Evolutionary conservation across 345 rosid genomes (phyloP).

Genomic region (Leavenworthia alabamica): DNA sequence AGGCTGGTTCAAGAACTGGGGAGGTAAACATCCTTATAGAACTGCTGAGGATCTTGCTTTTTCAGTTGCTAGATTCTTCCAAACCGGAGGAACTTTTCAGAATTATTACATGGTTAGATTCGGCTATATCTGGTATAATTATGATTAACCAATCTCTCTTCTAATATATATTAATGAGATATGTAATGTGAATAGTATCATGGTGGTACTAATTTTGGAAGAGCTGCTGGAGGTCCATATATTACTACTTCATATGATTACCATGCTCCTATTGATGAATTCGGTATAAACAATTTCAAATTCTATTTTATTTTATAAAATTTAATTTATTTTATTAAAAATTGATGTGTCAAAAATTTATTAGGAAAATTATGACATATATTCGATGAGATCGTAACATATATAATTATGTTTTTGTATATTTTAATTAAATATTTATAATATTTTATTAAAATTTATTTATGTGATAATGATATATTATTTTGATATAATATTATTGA

Average conservation of each 20-base stretch:
- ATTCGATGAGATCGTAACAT: too few species aligned
- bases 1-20: conserved; percentile 65
- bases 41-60: conserved; percentile 59
- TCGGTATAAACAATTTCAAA: conserved; percentile 26
- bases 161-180: not conserved
- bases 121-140: not conserved
- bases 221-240: conserved; percentile 59
- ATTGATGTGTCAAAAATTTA: too few species aligned
- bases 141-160: not conserved
- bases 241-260: conserved; percentile 59
- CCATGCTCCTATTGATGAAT: conserved; percentile 59
- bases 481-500: too few species aligned
- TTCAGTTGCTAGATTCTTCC: conserved; percentile 51
- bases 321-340: too few species aligned
- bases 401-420: too few species aligned
- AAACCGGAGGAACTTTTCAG: conserved; percentile 50
- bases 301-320: not conserved
- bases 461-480: too few species aligned
- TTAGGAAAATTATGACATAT: too few species aligned
- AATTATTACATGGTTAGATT: conserved; percentile 58
- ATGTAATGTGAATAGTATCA: conserved; percentile 37
- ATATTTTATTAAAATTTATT: too few species aligned
- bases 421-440: too few species aligned
- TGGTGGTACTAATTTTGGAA: conserved; percentile 67
- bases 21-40: conserved; percentile 46